These are phyloP conservation scores for Chlorella sp. DNA, from an alignment of 139 green algal species.

Conservation along the genomic window DNA sequence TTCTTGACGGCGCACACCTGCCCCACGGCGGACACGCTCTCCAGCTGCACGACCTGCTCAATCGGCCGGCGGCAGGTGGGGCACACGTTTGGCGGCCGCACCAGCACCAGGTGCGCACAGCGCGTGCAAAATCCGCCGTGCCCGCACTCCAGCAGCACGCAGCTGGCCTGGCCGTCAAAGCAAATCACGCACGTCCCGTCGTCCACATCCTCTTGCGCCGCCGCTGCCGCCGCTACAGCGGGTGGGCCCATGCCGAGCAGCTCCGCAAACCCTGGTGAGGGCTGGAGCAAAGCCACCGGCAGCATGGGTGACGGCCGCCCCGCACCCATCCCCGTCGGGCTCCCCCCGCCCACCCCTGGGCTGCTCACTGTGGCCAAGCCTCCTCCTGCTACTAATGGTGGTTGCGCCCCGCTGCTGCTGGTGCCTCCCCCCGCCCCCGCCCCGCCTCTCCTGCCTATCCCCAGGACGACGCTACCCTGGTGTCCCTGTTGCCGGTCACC, in stretches of 20 bases:
- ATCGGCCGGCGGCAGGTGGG: conserved; percentile 44
- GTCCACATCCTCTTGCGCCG: background rate
- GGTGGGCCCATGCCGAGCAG: background rate
- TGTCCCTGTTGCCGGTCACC: conserved; percentile 21
- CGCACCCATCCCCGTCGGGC: no score
- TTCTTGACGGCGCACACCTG: background rate
- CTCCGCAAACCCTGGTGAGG: background rate
- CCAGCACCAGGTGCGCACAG: conserved; percentile 48
- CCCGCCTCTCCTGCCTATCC: no score
- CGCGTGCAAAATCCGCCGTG: conserved; percentile 56
- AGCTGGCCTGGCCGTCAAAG: background rate
- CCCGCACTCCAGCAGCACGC: conserved; percentile 29
- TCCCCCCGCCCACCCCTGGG: no score
- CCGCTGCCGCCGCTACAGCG: background rate
- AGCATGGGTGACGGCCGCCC: background rate
- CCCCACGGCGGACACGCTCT: background rate
- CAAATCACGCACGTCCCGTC: conserved; percentile 6
- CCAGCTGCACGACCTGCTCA: conserved; percentile 14
- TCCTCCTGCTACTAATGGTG: no score
- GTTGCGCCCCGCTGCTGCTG: no score
- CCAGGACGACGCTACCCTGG: no score
- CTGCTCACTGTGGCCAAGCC: no score
- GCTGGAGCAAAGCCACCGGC: background rate
- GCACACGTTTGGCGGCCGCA: conserved; percentile 51
- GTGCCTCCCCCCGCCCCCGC: no score